These are phyloP conservation scores for Boletus smithii DNA, from an alignment of 1,284 basidiomycete species.

Conservation along the genomic window DNA sequence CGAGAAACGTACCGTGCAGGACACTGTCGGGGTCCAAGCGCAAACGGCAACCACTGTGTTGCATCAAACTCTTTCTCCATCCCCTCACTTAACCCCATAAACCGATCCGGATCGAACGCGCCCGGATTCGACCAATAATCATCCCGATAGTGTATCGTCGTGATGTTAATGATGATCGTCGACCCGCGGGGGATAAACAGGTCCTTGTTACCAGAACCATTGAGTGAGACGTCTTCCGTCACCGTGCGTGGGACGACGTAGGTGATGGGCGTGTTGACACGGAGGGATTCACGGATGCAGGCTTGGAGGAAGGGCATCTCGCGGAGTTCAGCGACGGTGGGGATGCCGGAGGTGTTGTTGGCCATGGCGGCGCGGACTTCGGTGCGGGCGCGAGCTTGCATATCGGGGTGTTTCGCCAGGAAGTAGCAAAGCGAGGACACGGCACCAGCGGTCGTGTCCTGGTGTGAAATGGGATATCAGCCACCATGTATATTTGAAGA, in stretches of 20 bases:
- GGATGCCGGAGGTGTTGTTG: neutral
- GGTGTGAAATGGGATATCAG: neutral
- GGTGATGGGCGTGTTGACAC: constrained; percentile 1
- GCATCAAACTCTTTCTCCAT: neutral
- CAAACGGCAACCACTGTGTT: constrained; percentile 2
- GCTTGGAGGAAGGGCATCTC: constrained; percentile 4
- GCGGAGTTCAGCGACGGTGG: neutral
- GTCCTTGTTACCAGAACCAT: neutral
- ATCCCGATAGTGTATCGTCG: constrained; percentile 1
- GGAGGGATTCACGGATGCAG: constrained; percentile 1
- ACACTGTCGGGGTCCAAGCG: constrained; percentile 1
- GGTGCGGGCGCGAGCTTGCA: neutral
- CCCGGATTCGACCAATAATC: constrained; percentile 1
- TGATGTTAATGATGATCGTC: constrained; percentile 4
- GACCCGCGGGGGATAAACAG: neutral
- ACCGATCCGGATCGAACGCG: constrained; percentile 1
- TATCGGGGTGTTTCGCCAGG: neutral
- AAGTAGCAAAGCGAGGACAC: constrained; percentile 2
- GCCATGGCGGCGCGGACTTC: constrained; percentile 1
- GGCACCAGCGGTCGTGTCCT: constrained; percentile 1
- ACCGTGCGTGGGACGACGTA: neutral
- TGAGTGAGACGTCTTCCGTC: neutral
- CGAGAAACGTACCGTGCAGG: constrained; percentile 1
- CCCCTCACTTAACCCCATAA: neutral
- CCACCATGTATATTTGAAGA: neutral